These are phyloP conservation scores for Simmondsia chinensis DNA, from an alignment of 148 eudicot genomes.

Conservation along the genomic window DNA sequence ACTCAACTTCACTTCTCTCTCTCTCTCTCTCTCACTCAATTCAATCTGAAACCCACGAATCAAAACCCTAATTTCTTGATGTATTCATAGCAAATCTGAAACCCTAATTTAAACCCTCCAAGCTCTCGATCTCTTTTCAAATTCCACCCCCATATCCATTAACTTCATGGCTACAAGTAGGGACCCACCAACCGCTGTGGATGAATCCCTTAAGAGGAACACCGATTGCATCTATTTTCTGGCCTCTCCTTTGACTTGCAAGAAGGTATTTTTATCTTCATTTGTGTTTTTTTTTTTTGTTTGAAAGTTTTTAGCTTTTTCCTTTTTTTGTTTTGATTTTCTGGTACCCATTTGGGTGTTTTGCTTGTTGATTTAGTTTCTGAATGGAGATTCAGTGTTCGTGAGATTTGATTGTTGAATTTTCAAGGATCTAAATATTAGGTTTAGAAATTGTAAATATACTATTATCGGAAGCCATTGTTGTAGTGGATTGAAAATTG, in stretches of 20 bases:
- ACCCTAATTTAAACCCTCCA: conserved; percentile 13
- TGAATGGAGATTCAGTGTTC: no score
- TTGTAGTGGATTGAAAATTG: no score
- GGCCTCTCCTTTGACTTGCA: conserved; percentile 90
- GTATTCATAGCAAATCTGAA: no score
- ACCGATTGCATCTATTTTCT: conserved; percentile 92
- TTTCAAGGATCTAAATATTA: no score
- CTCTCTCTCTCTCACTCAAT: not conserved
- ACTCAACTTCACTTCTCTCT: not conserved
- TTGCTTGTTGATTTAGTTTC: not conserved
- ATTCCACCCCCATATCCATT: not conserved
- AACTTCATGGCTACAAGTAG: conserved; percentile 7
- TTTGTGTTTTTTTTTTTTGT: not conserved
- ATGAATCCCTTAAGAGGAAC: conserved; percentile 58
- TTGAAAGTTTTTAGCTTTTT: not conserved
- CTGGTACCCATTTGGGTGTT: not conserved
- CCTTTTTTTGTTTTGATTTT: not conserved
- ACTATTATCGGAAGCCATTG: no score
- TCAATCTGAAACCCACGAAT: not conserved
- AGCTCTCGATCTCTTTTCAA: conserved; percentile 6
- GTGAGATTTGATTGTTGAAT: no score
- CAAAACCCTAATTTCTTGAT: not conserved
- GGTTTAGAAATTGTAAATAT: no score
- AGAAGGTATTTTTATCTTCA: conserved; percentile 36
- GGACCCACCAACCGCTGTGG: conserved; percentile 27